Evolutionary conservation across 1,284 basidiomycete genomes (phyloP), one percentile per base, ranked within the genome.

Genomic region (Ganoderma resinaceum): DNA sequence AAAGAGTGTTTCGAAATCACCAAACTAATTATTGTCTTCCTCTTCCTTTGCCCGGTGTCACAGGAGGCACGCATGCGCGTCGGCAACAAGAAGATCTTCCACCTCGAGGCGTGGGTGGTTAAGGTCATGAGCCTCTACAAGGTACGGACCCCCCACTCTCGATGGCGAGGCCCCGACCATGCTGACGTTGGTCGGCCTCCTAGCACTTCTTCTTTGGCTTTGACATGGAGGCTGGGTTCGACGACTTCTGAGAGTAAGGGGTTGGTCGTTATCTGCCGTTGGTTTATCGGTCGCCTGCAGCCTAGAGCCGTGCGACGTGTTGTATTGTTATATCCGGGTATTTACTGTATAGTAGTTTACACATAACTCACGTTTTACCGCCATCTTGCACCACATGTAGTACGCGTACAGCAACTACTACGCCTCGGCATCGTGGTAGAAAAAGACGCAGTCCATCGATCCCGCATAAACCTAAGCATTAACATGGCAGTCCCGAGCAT

Each of bases 11-110:
- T 46, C 43, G n/a, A 9, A 23, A 23, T 46, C n/a, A n/a, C 4
- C 29, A 31, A 14, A 6, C 52, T 29, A 29, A 53, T 14, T 29
- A 29, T 31, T 14, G 9, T 5, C 8, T 9, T 20, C 16, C 1
- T 18, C 29, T 9, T 49, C 46, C n/a, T 49, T 55, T 33, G 3
- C 20, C 6, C 55, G 33, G n/a, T 4, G 23, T 29, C 70, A 26
- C 74, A 97, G 95, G 96, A 98, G 82, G 87, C 93, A 55, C 90
- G 96, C 31, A 94, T 98, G 93, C 88, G 95, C 42, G 84, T 90
- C 70, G 96, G 96, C 3, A 94, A 86, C 78, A 98, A 98, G 81
- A 97, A 97, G 81, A 98, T 98, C 69, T 98, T 93, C 81, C 96
- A 98, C 77, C 86, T 98, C 55, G 96, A 98, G 78, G 95, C 95